Evolutionary conservation across 139 green algal species (phyloP).

Genomic region (Picochlorum sp.): DNA sequence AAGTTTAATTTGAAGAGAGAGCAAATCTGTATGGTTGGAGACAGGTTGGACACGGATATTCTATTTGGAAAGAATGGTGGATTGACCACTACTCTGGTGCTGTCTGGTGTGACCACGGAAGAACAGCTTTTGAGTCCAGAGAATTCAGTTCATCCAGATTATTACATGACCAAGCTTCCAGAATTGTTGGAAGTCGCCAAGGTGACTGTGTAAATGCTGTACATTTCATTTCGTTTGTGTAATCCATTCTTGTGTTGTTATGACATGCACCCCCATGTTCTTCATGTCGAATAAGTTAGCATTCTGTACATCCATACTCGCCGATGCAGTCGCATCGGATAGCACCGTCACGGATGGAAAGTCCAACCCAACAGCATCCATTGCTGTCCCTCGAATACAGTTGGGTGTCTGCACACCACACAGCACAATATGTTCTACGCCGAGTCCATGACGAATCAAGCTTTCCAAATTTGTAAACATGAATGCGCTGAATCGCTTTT

Average conservation of each 20-base stretch:
- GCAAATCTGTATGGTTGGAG: conserved; percentile 98
- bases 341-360: conserved; percentile 50
- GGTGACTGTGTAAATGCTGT: conserved; percentile 8
- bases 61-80: conserved; percentile 95
- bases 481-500: conserved; percentile 4
- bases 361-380: conserved; percentile 58
- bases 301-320: conserved; percentile 35
- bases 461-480: background rate
- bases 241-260: background rate
- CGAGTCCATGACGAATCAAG: background rate
- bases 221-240: background rate
- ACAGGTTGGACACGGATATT: conserved; percentile 98
- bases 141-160: conserved; percentile 85
- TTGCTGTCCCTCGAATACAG: conserved; percentile 64
- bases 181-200: conserved; percentile 24
- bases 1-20: conserved; percentile 53
- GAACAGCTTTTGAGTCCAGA: conserved; percentile 64
- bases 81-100: conserved; percentile 76
- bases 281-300: conserved; percentile 44
- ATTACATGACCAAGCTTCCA: conserved; percentile 77
- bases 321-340: conserved; percentile 50
- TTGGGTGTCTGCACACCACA: conserved; percentile 68
- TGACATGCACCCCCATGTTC: background rate
- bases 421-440: background rate
- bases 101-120: conserved; percentile 86